These are phyloP conservation scores for Myriosclerotinia curreyana DNA, from an alignment of 2,329 filamentous ascomycete genomes.

Conservation along the genomic window DNA sequence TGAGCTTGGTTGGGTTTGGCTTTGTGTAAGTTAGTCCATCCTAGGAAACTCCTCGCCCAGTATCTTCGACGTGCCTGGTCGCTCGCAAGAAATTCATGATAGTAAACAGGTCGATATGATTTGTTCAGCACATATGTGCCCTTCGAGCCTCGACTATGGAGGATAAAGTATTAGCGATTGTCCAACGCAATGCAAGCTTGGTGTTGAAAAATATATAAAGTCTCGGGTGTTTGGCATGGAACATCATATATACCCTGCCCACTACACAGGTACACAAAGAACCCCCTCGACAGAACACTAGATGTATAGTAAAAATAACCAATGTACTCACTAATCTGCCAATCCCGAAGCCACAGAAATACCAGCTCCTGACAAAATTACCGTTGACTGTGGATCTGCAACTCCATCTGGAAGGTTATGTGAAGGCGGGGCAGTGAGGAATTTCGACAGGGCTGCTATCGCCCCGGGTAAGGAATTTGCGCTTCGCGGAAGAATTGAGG, in stretches of 20 bases:
- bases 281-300: not conserved
- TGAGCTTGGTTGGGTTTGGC: slow-evolving; percentile 80
- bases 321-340: slow-evolving; percentile 70
- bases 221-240: not conserved
- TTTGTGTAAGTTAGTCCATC: slow-evolving; percentile 78
- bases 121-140: slow-evolving; percentile 94
- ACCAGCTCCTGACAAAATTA: slow-evolving; percentile 77
- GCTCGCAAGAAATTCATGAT: slow-evolving; percentile 77
- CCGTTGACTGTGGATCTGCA: slow-evolving; percentile 47
- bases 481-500: slow-evolving; percentile 68
- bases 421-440: slow-evolving; percentile 64
- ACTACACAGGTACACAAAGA: not conserved
- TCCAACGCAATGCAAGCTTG: slow-evolving; percentile 8
- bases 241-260: not conserved
- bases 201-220: slow-evolving; percentile 4
- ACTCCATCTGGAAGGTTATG: slow-evolving; percentile 44
- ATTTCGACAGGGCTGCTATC: slow-evolving; percentile 70
- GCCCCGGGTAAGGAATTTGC: slow-evolving; percentile 71
- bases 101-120: slow-evolving; percentile 87
- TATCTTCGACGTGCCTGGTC: slow-evolving; percentile 73
- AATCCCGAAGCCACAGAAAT: slow-evolving; percentile 91
- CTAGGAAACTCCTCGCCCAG: slow-evolving; percentile 92
- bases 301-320: not conserved
- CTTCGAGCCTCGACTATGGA: slow-evolving; percentile 56
- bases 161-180: slow-evolving; percentile 9